A percentile compares a stretch with the other conserved stretches of the same genome.
Evolutionary conservation across 345 rosid species (phyloP).

Genomic region (Lepidium africanum): DNA sequence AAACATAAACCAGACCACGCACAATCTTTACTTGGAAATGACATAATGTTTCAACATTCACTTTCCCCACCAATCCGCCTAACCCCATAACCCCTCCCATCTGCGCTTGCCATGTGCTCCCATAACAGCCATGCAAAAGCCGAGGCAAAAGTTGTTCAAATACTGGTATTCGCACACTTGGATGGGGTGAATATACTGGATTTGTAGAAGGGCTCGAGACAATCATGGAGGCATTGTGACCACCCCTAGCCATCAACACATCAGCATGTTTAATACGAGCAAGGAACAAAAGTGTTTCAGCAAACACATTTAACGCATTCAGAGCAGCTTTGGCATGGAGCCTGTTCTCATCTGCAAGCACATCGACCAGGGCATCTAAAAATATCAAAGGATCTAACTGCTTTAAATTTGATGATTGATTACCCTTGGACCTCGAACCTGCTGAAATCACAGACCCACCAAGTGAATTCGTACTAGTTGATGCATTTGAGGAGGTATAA

Average conservation of each 20-base stretch:
- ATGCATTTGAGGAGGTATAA: slow-evolving; percentile 46
- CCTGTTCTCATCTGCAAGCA: slow-evolving; percentile 86
- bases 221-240: slow-evolving; percentile 91
- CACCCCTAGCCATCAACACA: slow-evolving; percentile 74
- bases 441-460: slow-evolving; percentile 54
- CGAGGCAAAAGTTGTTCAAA: slow-evolving; percentile 98
- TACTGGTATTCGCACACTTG: slow-evolving; percentile 86
- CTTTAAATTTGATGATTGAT: slow-evolving; percentile 55
- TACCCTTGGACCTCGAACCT: slow-evolving; percentile 60
- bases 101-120: slow-evolving; percentile 97
- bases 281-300: slow-evolving; percentile 85
- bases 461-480: slow-evolving; percentile 36
- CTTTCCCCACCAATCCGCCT: slow-evolving; percentile 94
- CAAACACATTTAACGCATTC: slow-evolving; percentile 66
- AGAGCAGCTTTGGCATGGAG: slow-evolving; percentile 91
- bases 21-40: slow-evolving; percentile 84
- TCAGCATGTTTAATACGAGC: slow-evolving; percentile 92
- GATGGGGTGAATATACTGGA: slow-evolving; percentile 95
- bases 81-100: slow-evolving; percentile 99
- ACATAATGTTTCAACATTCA: slow-evolving; percentile 88
- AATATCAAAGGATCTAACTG: slow-evolving; percentile 87
- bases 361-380: slow-evolving; percentile 93
- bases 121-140: slow-evolving; percentile 94
- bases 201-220: slow-evolving; percentile 98
- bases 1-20: slow-evolving; percentile 84